phyloP scores from a whole-genome alignment of 2,329 filamentous ascomycete genomes.

The Emmonsia crescens region DNA sequence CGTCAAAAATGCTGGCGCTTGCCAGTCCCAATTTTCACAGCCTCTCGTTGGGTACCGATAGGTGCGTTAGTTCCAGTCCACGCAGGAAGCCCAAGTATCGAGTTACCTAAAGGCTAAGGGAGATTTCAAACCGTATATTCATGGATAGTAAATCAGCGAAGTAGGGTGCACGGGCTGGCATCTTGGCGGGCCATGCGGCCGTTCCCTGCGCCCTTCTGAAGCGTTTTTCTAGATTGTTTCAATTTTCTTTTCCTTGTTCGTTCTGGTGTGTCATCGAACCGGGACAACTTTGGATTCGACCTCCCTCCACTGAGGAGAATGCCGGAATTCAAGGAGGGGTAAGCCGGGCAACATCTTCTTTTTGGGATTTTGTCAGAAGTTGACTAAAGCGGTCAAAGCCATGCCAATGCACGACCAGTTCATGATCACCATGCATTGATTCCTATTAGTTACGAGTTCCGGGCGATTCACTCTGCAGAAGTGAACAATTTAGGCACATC shows the following conservation, averaged over 20 bases:
- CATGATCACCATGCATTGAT: not conserved
- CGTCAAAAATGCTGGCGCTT: not conserved
- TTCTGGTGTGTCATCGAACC: not conserved
- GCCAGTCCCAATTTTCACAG: not conserved
- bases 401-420: slow-evolving; percentile 1
- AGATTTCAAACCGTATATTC: not conserved
- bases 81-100: not conserved
- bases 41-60: slow-evolving; percentile 3
- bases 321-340: not conserved
- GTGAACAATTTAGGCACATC: not conserved
- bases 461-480: not conserved
- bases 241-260: not conserved
- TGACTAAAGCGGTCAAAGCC: not conserved
- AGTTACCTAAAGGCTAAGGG: not conserved
- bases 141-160: not conserved
- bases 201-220: not conserved
- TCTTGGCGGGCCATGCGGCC: not conserved
- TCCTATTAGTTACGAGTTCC: not conserved
- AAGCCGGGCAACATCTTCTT: not conserved
- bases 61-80: not conserved
- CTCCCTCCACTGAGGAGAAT: not conserved
- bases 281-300: too few relatives aligned
- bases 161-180: not conserved
- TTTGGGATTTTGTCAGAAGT: not conserved
- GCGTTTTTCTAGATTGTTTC: not conserved